A percentile compares a stretch with the other conserved stretches of the same genome.
Conservation (phyloP, 768 basidiomycete genomes). For the Tubosaeta sp. region DNA sequence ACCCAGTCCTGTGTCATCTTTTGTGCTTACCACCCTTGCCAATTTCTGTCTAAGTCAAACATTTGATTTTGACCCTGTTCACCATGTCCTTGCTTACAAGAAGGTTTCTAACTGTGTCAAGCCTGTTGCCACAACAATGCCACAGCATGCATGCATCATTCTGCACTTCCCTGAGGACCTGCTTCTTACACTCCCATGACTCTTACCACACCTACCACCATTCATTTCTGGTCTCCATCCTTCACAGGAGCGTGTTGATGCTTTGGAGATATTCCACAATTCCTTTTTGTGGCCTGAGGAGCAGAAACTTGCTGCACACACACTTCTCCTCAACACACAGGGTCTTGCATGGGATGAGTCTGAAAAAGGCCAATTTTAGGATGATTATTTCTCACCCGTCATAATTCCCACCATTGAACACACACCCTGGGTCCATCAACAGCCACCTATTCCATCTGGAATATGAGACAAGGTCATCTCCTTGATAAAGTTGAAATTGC, state of each 20-base stretch:
- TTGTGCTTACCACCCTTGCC: background rate
- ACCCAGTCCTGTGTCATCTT: background rate
- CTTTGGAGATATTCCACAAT: background rate
- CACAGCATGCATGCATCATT: slow-evolving; percentile 31
- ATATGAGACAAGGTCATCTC: slow-evolving; percentile 22
- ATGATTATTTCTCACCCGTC: slow-evolving; percentile 33
- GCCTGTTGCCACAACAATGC: slow-evolving; percentile 27
- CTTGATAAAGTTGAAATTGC: slow-evolving; percentile 32
- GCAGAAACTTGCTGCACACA: slow-evolving; percentile 2
- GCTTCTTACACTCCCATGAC: slow-evolving; percentile 19
- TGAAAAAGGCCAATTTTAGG: slow-evolving; percentile 31
- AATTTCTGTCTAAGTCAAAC: background rate
- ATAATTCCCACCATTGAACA: slow-evolving; percentile 34
- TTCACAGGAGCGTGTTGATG: background rate
- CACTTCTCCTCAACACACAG: slow-evolving; percentile 28
- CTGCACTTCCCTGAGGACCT: slow-evolving; percentile 34
- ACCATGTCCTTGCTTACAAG: slow-evolving; percentile 26
- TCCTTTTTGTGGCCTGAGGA: slow-evolving; percentile 4
- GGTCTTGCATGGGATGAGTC: slow-evolving; percentile 38
- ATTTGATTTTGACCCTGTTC: background rate
- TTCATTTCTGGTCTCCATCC: background rate
- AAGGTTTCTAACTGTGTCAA: slow-evolving; percentile 28
- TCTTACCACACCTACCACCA: background rate
- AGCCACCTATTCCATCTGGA: slow-evolving; percentile 30
- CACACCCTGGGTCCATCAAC: slow-evolving; percentile 28